Evolutionary conservation across 805 yeast species (phyloP).

Genomic region (Candida orba): DNA sequence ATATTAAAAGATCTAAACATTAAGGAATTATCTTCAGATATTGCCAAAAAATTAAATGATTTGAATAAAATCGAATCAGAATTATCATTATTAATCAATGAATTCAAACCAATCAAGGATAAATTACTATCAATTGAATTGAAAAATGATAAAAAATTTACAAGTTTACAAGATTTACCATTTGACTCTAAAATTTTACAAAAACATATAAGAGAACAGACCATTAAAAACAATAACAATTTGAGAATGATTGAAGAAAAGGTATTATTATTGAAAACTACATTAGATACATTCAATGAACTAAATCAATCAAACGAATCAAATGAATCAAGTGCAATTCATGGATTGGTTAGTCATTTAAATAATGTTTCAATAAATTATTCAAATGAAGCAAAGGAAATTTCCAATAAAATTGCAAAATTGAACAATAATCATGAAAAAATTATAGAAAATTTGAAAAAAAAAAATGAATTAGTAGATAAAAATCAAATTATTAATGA

Average conservation of each 20-base stretch:
- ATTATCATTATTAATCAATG: conserved; percentile 1
- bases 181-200: conserved; percentile 14
- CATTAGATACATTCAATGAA: conserved; percentile 3
- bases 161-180: conserved; percentile 14
- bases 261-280: conserved; percentile 15
- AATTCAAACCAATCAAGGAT: conserved; percentile 7
- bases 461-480: conserved; percentile 2
- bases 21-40: not conserved
- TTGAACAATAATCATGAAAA: conserved; percentile 16
- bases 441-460: conserved; percentile 11
- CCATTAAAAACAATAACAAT: not conserved
- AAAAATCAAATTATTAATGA: conserved; percentile 2
- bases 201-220: conserved; percentile 13
- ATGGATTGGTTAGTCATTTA: conserved; percentile 13
- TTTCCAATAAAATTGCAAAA: conserved; percentile 15
- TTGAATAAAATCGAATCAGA: not conserved
- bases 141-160: conserved; percentile 4
- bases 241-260: conserved; percentile 17
- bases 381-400: conserved; percentile 13
- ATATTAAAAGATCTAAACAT: conserved; percentile 4
- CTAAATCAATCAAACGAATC: conserved; percentile 4
- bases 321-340: conserved; percentile 10
- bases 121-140: conserved; percentile 7
- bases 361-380: conserved; percentile 13
- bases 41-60: not conserved